Conservation (phyloP, 305 asterid species). For the Fraxinus ornus region DNA sequence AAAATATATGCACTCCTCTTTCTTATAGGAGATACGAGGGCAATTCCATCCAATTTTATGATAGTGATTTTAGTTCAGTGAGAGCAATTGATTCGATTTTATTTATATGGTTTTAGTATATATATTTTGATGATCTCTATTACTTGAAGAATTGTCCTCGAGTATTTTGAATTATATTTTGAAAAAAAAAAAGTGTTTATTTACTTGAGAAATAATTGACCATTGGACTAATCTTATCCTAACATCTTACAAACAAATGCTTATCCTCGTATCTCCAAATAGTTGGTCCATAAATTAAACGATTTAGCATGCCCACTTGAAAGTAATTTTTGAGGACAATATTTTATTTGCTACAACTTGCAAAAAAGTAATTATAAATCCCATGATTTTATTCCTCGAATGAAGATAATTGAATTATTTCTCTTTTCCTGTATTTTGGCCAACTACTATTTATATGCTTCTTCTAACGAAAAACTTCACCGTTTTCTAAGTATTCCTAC, state of each 20-base stretch:
- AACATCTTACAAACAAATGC: neutral
- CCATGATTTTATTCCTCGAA: neutral
- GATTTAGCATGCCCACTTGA: neutral
- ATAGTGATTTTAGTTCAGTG: too few species aligned
- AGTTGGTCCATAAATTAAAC: neutral
- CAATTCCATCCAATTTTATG: too few species aligned
- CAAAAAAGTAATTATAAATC: neutral
- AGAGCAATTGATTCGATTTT: too few species aligned
- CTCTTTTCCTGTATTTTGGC: neutral
- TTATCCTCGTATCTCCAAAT: neutral
- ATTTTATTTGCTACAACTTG: neutral
- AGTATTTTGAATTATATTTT: neutral
- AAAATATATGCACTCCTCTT: too few species aligned
- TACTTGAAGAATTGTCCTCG: neutral
- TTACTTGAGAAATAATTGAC: neutral
- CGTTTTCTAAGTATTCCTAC: neutral
- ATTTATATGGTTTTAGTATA: too few species aligned
- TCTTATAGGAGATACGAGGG: too few species aligned
- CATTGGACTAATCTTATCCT: neutral
- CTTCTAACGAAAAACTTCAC: too few species aligned
- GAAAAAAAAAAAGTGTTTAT: neutral
- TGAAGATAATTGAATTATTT: neutral
- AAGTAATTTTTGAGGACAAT: neutral
- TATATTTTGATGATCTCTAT: neutral
- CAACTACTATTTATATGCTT: neutral